These are phyloP conservation scores for Pleurostoma richardsiae DNA, from an alignment of 2,329 filamentous ascomycete species.

Conservation along the genomic window DNA sequence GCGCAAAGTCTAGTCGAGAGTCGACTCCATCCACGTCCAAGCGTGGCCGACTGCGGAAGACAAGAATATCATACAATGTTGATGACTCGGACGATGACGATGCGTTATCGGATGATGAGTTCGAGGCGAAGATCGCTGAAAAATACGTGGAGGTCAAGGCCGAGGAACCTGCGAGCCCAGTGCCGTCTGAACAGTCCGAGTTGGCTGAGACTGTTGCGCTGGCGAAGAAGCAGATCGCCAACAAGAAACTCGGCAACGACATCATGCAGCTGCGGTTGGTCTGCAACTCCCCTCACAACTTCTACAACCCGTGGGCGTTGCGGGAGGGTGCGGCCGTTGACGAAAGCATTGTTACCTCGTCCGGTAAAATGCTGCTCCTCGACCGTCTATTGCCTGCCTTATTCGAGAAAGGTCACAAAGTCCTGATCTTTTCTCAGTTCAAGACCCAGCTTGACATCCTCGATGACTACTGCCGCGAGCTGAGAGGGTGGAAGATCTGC, in stretches of 20 bases:
- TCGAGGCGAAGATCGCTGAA: constrained; percentile 71
- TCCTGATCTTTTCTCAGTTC: constrained; percentile 96
- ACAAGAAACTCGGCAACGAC: constrained; percentile 90
- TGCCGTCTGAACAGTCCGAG: constrained; percentile 57
- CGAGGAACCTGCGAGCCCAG: constrained; percentile 23
- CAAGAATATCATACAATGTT: constrained; percentile 42
- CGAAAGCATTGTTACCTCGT: constrained; percentile 77
- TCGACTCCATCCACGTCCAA: constrained; percentile 62
- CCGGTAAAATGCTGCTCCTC: constrained; percentile 92
- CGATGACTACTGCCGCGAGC: constrained; percentile 74
- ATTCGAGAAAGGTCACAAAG: constrained; percentile 73
- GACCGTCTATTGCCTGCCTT: constrained; percentile 78
- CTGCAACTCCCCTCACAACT: constrained; percentile 93
- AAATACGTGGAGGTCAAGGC: constrained; percentile 44
- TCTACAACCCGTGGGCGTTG: constrained; percentile 83
- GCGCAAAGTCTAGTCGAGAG: constrained; percentile 65
- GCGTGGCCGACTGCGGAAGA: constrained; percentile 45
- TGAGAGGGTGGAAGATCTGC: constrained; percentile 76
- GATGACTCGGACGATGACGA: constrained; percentile 57
- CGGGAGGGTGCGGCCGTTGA: constrained; percentile 59
- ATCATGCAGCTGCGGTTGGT: constrained; percentile 87
- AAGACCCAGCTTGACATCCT: constrained; percentile 90
- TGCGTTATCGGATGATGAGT: constrained; percentile 73
- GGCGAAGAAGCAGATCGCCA: constrained; percentile 81
- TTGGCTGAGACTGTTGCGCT: constrained; percentile 65